Percentiles rank a stretch among this genome's conserved stretches.
These are phyloP conservation scores for Pleurotus sapidus DNA, from an alignment of 768 basidiomycete genomes.

Conservation along the genomic window DNA sequence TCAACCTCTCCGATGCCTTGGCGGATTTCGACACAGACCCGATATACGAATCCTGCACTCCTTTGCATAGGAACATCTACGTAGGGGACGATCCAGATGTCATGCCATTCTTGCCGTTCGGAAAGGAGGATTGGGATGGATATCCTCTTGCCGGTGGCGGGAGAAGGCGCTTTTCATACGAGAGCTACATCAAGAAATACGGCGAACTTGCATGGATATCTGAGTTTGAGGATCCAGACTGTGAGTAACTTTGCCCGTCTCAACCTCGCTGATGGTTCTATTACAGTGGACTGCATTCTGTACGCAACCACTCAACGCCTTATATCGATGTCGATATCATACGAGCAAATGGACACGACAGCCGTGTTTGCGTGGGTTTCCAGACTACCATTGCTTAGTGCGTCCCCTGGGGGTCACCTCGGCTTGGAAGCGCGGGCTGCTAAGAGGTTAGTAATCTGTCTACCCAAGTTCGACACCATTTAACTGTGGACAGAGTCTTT, in stretches of 20 bases:
- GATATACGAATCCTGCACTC: slow-evolving; percentile 56
- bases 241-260: slow-evolving; percentile 19
- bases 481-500: slow-evolving; percentile 21
- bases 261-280: slow-evolving; percentile 9
- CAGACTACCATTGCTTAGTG: too few relatives aligned
- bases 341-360: slow-evolving; percentile 45
- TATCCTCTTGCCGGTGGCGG: too few relatives aligned
- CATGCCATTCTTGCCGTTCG: slow-evolving; percentile 61
- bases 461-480: too few relatives aligned
- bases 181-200: slow-evolving; percentile 39
- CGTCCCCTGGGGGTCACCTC: too few relatives aligned
- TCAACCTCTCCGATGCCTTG: too few relatives aligned
- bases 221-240: slow-evolving; percentile 27
- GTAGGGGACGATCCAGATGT: slow-evolving; percentile 55
- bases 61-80: slow-evolving; percentile 41
- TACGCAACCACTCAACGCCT: too few relatives aligned
- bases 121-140: slow-evolving; percentile 42
- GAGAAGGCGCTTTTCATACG: too few relatives aligned
- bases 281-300: not conserved
- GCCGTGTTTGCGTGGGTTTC: slow-evolving; percentile 26
- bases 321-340: slow-evolving; percentile 21
- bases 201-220: slow-evolving; percentile 49
- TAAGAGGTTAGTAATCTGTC: too few relatives aligned
- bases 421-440: too few relatives aligned
- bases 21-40: slow-evolving; percentile 15